These are phyloP conservation scores for Hypoxylon sp. DNA, from an alignment of 2,329 filamentous ascomycete genomes.

Conservation along the genomic window DNA sequence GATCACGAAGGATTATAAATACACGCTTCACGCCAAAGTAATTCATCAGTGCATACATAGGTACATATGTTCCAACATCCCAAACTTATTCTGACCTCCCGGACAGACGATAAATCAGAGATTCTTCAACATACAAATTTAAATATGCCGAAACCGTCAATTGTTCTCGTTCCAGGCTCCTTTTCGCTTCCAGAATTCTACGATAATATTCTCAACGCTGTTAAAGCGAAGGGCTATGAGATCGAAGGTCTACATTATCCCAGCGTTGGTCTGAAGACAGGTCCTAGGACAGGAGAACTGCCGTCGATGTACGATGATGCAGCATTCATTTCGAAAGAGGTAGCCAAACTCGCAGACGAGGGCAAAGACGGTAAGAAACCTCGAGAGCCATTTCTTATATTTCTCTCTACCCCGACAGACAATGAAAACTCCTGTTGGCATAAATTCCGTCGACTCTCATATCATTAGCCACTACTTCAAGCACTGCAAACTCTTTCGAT, in stretches of 20 bases:
- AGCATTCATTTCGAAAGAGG: constrained; percentile 52
- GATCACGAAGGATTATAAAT: background rate
- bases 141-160: constrained; percentile 45
- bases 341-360: constrained; percentile 56
- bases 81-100: background rate
- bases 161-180: constrained; percentile 47
- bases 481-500: background rate
- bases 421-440: background rate
- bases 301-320: constrained; percentile 56
- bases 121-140: background rate
- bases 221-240: constrained; percentile 45
- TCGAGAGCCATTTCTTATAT: background rate
- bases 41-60: background rate
- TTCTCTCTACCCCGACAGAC: no score
- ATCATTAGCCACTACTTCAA: background rate
- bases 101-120: background rate
- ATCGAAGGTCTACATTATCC: constrained; percentile 44
- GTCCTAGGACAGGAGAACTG: constrained; percentile 24
- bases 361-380: constrained; percentile 42
- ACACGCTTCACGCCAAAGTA: background rate
- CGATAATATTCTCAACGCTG: constrained; percentile 34
- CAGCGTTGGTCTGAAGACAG: constrained; percentile 32
- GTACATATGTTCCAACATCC: background rate
- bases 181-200: constrained; percentile 43
- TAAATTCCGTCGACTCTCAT: background rate